Percentiles rank a stretch among this genome's conserved stretches.
These are phyloP conservation scores for Penicillium sp. DNA, from an alignment of 2,329 filamentous ascomycete genomes.

Conservation along the genomic window DNA sequence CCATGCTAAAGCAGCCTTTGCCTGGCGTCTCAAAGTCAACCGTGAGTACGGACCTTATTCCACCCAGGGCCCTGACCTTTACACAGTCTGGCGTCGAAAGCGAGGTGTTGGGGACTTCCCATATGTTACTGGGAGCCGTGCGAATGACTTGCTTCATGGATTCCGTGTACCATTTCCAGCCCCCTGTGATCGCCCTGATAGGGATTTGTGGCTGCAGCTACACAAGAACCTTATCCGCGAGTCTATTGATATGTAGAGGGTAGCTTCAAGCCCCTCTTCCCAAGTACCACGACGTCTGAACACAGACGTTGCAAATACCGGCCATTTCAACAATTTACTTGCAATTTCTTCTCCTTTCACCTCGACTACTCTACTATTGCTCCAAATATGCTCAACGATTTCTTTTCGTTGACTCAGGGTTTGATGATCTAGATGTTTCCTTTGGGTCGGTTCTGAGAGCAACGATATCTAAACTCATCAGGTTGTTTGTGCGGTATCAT, in stretches of 20 bases:
- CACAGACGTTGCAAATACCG: no score
- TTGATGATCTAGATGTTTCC: not conserved
- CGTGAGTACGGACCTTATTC: not conserved
- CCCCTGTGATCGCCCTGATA: not conserved
- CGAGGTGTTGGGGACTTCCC: not conserved
- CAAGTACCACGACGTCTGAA: no score
- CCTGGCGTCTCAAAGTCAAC: not conserved
- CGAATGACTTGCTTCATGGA: not conserved
- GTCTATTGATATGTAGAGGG: not conserved
- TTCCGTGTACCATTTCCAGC: not conserved
- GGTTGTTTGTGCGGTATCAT: not conserved
- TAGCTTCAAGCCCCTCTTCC: not conserved
- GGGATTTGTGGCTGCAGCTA: not conserved
- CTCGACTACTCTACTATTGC: no score
- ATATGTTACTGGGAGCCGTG: not conserved
- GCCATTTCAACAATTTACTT: no score
- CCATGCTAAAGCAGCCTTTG: not conserved
- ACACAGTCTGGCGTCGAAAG: not conserved
- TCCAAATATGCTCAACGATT: no score
- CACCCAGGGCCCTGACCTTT: not conserved
- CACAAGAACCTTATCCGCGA: not conserved
- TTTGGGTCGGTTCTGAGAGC: not conserved
- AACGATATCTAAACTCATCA: not conserved
- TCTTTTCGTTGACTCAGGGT: no score
- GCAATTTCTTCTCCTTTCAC: not conserved